These are phyloP conservation scores for Amanita fuliginea DNA, from an alignment of 768 basidiomycete genomes.

Conservation along the genomic window DNA sequence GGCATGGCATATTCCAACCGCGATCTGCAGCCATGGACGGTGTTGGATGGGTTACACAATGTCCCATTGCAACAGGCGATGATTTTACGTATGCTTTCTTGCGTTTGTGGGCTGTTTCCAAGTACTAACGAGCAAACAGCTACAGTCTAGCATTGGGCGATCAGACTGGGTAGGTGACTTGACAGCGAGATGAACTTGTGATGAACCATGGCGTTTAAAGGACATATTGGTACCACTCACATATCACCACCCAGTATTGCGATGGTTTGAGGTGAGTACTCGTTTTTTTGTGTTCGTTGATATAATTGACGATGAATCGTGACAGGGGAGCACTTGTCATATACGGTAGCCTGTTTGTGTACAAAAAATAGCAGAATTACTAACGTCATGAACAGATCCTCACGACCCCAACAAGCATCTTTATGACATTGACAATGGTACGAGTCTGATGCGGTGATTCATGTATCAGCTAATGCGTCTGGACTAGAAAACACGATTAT, in stretches of 20 bases:
- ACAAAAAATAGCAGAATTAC: background rate
- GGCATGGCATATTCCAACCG: constrained; percentile 40
- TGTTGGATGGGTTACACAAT: constrained; percentile 29
- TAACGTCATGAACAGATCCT: constrained; percentile 5
- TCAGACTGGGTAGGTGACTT: constrained; percentile 1
- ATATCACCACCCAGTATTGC: constrained; percentile 29
- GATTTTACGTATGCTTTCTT: constrained; percentile 24
- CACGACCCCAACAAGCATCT: constrained; percentile 14
- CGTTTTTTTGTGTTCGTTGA: background rate
- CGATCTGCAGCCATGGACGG: constrained; percentile 36
- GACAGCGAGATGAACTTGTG: background rate
- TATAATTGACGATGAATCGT: background rate
- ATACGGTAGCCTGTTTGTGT: constrained; percentile 11
- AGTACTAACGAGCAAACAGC: background rate
- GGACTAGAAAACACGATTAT: constrained; percentile 24
- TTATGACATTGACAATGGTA: constrained; percentile 24
- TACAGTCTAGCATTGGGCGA: constrained; percentile 20
- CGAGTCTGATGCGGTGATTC: constrained; percentile 11
- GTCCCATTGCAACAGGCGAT: constrained; percentile 30
- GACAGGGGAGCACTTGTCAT: constrained; percentile 26
- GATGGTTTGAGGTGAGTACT: constrained; percentile 24
- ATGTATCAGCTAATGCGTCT: constrained; percentile 17
- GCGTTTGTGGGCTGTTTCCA: background rate
- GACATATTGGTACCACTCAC: constrained; percentile 29
- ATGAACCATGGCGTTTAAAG: constrained; percentile 15